Conservation (phyloP, 352 stramenopile genomes). For the Globisporangium polare region DNA sequence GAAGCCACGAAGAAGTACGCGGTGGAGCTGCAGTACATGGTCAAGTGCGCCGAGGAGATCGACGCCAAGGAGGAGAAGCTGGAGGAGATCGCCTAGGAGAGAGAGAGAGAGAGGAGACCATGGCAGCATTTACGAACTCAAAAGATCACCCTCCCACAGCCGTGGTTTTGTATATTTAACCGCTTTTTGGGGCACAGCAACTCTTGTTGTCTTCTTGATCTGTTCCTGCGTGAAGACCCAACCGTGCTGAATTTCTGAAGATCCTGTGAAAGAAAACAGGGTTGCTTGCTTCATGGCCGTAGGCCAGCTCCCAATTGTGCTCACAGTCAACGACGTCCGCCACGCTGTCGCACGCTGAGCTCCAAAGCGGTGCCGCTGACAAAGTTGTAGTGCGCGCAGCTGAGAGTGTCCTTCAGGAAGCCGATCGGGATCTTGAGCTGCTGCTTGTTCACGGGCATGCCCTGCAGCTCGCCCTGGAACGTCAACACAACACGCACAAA, state of each 20-base stretch:
- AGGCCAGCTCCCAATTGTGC: too few species aligned
- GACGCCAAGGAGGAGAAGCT: conserved; percentile 71
- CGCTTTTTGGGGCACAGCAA: too few species aligned
- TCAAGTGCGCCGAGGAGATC: conserved; percentile 83
- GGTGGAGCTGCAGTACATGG: conserved; percentile 84
- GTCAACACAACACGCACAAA: too few species aligned
- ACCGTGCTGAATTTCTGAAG: too few species aligned
- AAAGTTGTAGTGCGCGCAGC: conserved; percentile 86
- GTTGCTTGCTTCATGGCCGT: too few species aligned
- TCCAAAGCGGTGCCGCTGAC: conserved; percentile 66
- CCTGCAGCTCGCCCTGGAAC: conserved; percentile 61
- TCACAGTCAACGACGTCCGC: conserved; percentile 46
- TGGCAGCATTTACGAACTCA: too few species aligned
- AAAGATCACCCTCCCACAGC: too few species aligned
- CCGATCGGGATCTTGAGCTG: conserved; percentile 90
- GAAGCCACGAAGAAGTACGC: conserved; percentile 67
- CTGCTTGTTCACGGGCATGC: conserved; percentile 95
- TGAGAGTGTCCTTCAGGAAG: conserved; percentile 91
- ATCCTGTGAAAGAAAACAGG: too few species aligned
- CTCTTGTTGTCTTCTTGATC: too few species aligned
- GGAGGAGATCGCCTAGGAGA: conserved; percentile 22
- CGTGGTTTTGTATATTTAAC: too few species aligned
- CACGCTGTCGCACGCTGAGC: conserved; percentile 77
- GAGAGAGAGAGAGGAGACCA: too few species aligned
- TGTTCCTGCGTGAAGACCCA: too few species aligned